Base-by-base conservation (phyloP, 495 filamentous ascomycete genomes). In the Astrocystis sublimbata region DNA sequence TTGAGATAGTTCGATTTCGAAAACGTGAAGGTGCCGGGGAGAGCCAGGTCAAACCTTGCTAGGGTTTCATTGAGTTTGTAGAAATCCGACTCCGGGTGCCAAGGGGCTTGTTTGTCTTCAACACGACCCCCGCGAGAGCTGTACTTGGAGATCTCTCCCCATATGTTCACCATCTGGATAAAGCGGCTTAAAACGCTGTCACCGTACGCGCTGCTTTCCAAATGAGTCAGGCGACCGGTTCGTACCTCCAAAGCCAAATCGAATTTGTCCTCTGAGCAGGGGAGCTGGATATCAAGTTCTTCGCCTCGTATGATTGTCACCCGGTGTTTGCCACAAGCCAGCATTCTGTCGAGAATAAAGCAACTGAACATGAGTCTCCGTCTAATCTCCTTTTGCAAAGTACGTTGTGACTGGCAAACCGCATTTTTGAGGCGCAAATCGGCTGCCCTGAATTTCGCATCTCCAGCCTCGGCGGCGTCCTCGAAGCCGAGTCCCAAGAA, bases 361-460 rank as follows among this genome's bases (percentile, higher is more conserved):
- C 90, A 91, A 58, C 90, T 90, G 82, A 90, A 96, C 71, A 93
- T 92, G 4, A 91, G 93, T 26, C 92, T 86, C 35, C 92, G 84
- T 67, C 86, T 83, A 15, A 92, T 85, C 73, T 96, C 92, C 66
- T 88, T 88, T 7, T 87, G 79, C 38, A 91, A 87, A 36, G 88
- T 79, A 36, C 83, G 77, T 49, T 89, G 83, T 6, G 81, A 65
- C 58, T 71, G 62, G 17, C 61, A 51, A 19, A 30, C 28, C 26
- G 61, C 40, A 50, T 58, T 58, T 64, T 54, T 65, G 30, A 49
- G 60, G 47, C 59, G 63, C 13, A 36, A 36, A 15, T 68, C 65
- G 35, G 49, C 82, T 79, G 61, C 81, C 78, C 60, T 86, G 78
- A 19, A 77, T 62, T 53, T 58, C 6, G 36, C 15, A 17, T 65